phyloP scores from a whole-genome alignment of 768 basidiomycete genomes.

The Tulasnella sp. region DNA sequence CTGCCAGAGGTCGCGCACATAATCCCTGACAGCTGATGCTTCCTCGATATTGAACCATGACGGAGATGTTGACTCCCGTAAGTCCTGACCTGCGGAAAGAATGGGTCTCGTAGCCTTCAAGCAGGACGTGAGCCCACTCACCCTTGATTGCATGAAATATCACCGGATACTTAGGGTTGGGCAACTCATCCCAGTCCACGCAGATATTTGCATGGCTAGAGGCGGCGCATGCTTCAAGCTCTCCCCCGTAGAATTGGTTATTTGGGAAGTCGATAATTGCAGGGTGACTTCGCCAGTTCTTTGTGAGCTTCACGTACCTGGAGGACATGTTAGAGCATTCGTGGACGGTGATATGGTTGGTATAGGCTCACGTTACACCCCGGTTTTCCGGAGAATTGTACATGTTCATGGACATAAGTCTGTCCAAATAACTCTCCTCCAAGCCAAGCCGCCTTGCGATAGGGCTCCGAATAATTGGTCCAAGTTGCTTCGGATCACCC shows the following conservation, averaged over 20 bases:
- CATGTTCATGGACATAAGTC: conserved; percentile 50
- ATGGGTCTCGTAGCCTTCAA: not conserved
- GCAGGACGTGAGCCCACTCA: not conserved
- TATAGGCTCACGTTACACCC: not conserved
- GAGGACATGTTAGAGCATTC: not conserved
- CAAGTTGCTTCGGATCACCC: conserved; percentile 69
- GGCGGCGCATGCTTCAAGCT: conserved; percentile 51
- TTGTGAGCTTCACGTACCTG: conserved; percentile 59
- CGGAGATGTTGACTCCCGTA: conserved; percentile 40
- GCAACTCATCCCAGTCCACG: not conserved
- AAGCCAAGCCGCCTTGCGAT: conserved; percentile 58
- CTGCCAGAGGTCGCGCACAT: conserved; percentile 36
- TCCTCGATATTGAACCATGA: conserved; percentile 46
- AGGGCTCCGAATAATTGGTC: conserved; percentile 60
- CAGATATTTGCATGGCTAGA: conserved; percentile 23
- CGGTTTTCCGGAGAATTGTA: conserved; percentile 32
- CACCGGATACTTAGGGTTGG: not conserved
- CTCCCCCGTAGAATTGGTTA: conserved; percentile 54
- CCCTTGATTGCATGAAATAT: conserved; percentile 22
- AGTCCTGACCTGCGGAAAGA: conserved; percentile 37
- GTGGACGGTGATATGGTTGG: not conserved
- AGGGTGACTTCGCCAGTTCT: conserved; percentile 64
- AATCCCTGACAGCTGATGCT: conserved; percentile 40
- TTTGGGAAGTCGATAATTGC: conserved; percentile 61
- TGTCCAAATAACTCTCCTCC: conserved; percentile 58